These are phyloP conservation scores for Metschnikowia reukaufii DNA, from an alignment of 805 yeast species.

Conservation along the genomic window DNA sequence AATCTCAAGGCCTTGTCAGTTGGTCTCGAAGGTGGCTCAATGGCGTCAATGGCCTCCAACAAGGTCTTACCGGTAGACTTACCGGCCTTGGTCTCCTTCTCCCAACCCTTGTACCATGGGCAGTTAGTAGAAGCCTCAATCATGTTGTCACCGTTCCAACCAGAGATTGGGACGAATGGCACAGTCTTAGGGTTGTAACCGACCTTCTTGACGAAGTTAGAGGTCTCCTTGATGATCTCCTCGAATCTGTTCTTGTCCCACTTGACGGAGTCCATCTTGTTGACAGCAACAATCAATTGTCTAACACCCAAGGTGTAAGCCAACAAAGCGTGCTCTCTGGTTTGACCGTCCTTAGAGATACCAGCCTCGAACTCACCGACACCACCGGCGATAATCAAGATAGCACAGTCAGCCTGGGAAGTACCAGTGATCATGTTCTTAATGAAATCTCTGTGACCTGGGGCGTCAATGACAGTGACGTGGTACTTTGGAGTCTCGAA, in stretches of 20 bases:
- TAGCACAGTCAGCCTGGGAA: slow-evolving; percentile 91
- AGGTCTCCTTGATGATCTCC: slow-evolving; percentile 73
- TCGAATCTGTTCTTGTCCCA: slow-evolving; percentile 82
- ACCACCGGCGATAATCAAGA: slow-evolving; percentile 88
- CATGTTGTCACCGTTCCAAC: slow-evolving; percentile 94
- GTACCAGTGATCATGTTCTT: slow-evolving; percentile 96
- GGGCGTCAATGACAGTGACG: slow-evolving; percentile 92
- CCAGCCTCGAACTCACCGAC: slow-evolving; percentile 95
- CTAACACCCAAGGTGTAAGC: slow-evolving; percentile 88
- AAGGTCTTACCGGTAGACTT: slow-evolving; percentile 73
- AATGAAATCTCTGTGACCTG: slow-evolving; percentile 96
- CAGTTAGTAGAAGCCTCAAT: slow-evolving; percentile 78
- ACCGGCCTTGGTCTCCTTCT: slow-evolving; percentile 73
- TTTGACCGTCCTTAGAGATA: slow-evolving; percentile 92
- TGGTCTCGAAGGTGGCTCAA: slow-evolving; percentile 80
- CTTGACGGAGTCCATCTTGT: slow-evolving; percentile 93
- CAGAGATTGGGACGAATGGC: slow-evolving; percentile 82
- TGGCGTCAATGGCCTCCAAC: slow-evolving; percentile 80
- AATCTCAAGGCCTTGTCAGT: slow-evolving; percentile 85
- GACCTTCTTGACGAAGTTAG: slow-evolving; percentile 80
- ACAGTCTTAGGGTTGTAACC: slow-evolving; percentile 82
- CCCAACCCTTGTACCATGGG: slow-evolving; percentile 89
- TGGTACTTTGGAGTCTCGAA: slow-evolving; percentile 88
- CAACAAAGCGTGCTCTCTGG: slow-evolving; percentile 83
- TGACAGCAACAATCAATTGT: slow-evolving; percentile 85